Evolutionary conservation across 1,139 yeast genomes (phyloP).

Genomic region (Kodamaea suecica): DNA sequence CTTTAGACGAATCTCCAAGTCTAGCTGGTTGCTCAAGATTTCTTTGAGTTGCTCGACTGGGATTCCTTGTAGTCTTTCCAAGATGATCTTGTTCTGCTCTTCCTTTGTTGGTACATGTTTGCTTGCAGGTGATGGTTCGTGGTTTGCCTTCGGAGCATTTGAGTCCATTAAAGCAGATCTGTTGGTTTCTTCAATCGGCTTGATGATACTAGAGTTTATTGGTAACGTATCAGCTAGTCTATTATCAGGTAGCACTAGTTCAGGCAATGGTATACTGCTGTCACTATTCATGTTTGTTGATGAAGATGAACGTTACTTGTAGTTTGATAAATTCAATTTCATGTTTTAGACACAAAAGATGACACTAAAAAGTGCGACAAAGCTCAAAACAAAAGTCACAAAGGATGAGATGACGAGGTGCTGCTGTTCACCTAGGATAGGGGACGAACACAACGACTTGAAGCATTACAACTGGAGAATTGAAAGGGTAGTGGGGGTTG

Average conservation of each 20-base stretch:
- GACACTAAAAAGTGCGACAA: conserved; percentile 1
- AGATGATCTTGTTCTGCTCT: conserved; percentile 8
- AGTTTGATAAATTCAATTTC: too few relatives aligned
- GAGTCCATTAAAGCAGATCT: neutral
- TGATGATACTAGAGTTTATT: neutral
- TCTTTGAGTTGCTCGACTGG: conserved; percentile 40
- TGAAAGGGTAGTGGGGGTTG: too few relatives aligned
- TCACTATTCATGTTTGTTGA: neutral
- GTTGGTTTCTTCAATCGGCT: neutral
- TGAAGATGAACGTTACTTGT: too few relatives aligned
- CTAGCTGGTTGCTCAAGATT: conserved; percentile 51
- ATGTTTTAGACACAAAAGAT: neutral
- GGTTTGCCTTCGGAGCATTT: neutral
- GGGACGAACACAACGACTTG: too few relatives aligned
- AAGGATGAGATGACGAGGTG: too few relatives aligned
- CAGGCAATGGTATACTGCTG: neutral
- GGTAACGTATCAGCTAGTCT: neutral
- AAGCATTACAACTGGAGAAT: too few relatives aligned
- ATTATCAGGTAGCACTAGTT: neutral
- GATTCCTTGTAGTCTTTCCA: conserved; percentile 28
- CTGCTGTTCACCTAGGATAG: too few relatives aligned
- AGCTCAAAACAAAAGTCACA: too few relatives aligned
- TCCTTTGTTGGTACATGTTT: neutral
- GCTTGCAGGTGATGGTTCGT: neutral
- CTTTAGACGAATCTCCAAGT: conserved; percentile 66